Evolutionary conservation across 805 yeast genomes (phyloP), one percentile per base, ranked within the genome.

Genomic region (Kodamaea laetipori): DNA sequence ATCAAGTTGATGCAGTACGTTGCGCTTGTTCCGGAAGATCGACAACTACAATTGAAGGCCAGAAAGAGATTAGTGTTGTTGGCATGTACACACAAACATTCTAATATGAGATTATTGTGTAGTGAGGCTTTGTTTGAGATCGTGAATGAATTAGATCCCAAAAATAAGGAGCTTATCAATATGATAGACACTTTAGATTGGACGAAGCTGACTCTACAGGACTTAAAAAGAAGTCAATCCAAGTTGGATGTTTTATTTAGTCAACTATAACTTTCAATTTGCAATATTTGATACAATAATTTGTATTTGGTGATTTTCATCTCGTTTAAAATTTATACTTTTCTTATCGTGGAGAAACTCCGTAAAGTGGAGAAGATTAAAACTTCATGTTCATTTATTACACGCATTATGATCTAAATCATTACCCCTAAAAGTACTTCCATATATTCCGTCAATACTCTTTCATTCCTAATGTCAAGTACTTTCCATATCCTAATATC

Each of bases 1-100:
- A 54, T 81, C 4, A 61, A 66, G 39, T 48, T 80, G 0, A 74
- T 82, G 48, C 73, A 71, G 4, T 62, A 64, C 33, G 43, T 82
- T 24, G 53, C 62, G 3, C 15, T 49, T 6, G 12, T 1, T 2
- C 27, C 41, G 6, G 10, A 9, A 39, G 13, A 46, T n/a, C 12
- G 3, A 33, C 45, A 39, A 10, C 15, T 54, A 12, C 41, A 41
- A 31, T 3, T 17, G 2, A 55, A 52, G 51, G 45, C 55, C 9
- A 33, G 49, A 8, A 31, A 32, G 23, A 48, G 59, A 54, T 47
- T 60, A 36, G 43, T 52, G 19, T 62, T 63, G 61, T 43, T 66
- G 27, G 55, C 61, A 6, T 12, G 25, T 11, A 56, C 48, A 12
- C 75, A 74, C 46, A 58, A 60, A 2, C 32, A 55, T 9, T 57